Percentiles rank a stretch among this genome's conserved stretches.
phyloP scores from a whole-genome alignment of 495 filamentous ascomycete species.

The Penicillium turbatum region DNA sequence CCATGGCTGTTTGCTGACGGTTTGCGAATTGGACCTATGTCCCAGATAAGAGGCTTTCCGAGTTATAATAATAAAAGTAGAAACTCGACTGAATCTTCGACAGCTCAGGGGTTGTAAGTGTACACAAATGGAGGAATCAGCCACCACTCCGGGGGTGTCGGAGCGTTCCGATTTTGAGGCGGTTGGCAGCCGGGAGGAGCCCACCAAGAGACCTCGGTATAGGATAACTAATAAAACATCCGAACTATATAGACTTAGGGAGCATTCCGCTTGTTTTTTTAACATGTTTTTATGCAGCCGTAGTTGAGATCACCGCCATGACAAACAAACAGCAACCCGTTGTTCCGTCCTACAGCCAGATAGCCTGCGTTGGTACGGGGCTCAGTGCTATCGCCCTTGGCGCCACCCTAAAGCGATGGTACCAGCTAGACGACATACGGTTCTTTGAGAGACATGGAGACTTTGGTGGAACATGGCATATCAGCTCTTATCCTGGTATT shows the following conservation, averaged over 20 bases:
- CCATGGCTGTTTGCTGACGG: background rate
- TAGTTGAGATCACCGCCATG: no score
- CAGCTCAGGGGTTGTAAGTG: no score
- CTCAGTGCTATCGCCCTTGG: constrained; percentile 24
- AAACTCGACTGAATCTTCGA: no score
- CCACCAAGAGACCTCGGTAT: background rate
- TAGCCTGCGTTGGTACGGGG: constrained; percentile 27
- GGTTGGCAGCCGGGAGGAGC: background rate
- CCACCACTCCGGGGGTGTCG: background rate
- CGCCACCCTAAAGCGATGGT: constrained; percentile 31
- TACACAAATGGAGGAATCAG: background rate
- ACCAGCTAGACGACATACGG: constrained; percentile 23
- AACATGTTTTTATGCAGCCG: no score
- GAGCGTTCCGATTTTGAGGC: background rate
- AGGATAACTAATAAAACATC: no score
- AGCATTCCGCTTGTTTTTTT: no score
- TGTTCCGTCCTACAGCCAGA: constrained; percentile 21
- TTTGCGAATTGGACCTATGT: background rate
- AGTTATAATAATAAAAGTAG: no score
- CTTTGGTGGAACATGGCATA: constrained; percentile 29
- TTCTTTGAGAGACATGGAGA: constrained; percentile 27
- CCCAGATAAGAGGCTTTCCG: background rate
- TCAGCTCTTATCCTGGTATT: constrained; percentile 29
- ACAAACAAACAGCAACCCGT: background rate
- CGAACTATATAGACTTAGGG: no score